A percentile compares a stretch with the other conserved stretches of the same genome.
These are phyloP conservation scores for Sphaerostilbella broomeana DNA, from an alignment of 2,329 filamentous ascomycete species.

Conservation along the genomic window DNA sequence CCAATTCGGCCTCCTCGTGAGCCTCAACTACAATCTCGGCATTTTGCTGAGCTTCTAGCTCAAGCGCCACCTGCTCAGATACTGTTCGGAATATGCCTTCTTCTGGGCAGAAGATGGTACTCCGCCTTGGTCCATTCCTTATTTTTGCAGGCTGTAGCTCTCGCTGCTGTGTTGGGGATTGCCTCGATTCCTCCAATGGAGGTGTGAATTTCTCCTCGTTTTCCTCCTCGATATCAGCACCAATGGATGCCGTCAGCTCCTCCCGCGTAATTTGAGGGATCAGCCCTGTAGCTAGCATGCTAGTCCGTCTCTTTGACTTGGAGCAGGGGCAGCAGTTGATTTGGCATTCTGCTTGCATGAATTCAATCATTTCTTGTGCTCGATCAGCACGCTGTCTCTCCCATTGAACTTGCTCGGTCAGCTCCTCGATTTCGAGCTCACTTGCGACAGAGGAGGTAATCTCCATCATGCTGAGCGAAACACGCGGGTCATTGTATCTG, in stretches of 20 bases:
- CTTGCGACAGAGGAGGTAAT: slow-evolving; percentile 49
- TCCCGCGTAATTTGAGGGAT: slow-evolving; percentile 3
- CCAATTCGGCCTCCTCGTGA: slow-evolving; percentile 15
- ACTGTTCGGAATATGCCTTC: slow-evolving; percentile 58
- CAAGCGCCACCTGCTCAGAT: slow-evolving; percentile 46
- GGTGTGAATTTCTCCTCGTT: slow-evolving; percentile 18
- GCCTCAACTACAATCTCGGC: slow-evolving; percentile 16
- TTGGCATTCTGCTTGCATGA: slow-evolving; percentile 67
- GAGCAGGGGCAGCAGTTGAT: slow-evolving; percentile 60
- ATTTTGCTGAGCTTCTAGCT: slow-evolving; percentile 30
- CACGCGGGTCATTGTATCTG: slow-evolving; percentile 31
- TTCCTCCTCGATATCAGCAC: slow-evolving; percentile 13
- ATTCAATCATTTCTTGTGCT: slow-evolving; percentile 67
- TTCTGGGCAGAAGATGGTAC: slow-evolving; percentile 53
- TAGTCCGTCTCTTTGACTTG: slow-evolving; percentile 25
- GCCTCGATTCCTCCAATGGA: slow-evolving; percentile 21
- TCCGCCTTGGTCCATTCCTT: slow-evolving; percentile 38
- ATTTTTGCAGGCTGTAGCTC: slow-evolving; percentile 19
- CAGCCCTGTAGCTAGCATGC: slow-evolving; percentile 16
- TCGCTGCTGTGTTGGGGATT: slow-evolving; percentile 18
- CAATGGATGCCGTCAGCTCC: slow-evolving; percentile 6
- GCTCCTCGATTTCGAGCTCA: slow-evolving; percentile 53
- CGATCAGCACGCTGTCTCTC: slow-evolving; percentile 59
- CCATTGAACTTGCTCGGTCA: slow-evolving; percentile 47
- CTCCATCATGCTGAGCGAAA: slow-evolving; percentile 42